Base-by-base conservation (phyloP, 495 filamentous ascomycete genomes). In the Hypoxylon fuscum region DNA sequence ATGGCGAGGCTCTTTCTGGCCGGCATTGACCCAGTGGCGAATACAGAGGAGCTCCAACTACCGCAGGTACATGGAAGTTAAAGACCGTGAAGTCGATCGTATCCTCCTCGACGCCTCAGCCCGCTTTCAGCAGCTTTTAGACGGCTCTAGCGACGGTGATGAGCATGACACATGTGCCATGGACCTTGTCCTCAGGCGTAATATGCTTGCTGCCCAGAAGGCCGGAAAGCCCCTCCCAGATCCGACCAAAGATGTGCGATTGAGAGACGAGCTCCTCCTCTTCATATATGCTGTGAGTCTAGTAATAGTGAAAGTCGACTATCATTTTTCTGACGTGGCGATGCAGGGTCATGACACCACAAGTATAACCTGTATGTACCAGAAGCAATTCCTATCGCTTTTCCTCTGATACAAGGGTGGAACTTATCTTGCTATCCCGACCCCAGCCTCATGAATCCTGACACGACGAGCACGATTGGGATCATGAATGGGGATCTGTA, bases 141-240 rank as follows among this genome's bases (percentile, higher is more conserved):
- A 54, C 5, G 61, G 45, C 5, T 23, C 31, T 4, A 49, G 57
- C 5, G 67, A 71, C 7, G 38, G 40, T 7, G 68, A 69, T 12
- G 53, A 68, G 21, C 9, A 52, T 34, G 71, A 75, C 23, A 72
- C 63, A 3, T 78, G 69, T 44, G 71, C 68, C 23, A 71, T 78
- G 69, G 74, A 77, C 31, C 64, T 76, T 2, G 60, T 77, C 3
- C 68, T 78, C 0, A 63, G 71, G 4, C 67, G 71, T 3, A 63
- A 74, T 47, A 41, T 69, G 32, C 44, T 72, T 3, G 62, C 61
- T 1, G 69, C 70, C 1, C 64, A 70, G 44, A 72, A 68, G 37
- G 64, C 58, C 12, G 60, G 71, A 17, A 35, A 55, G 1, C 49
- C 68, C 1, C 42, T 60, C 10, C 46, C 62, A 0, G 64, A 71